Base-by-base conservation (phyloP, 2,329 filamentous ascomycete genomes). In the Ophiocordyceps unilateralis region DNA sequence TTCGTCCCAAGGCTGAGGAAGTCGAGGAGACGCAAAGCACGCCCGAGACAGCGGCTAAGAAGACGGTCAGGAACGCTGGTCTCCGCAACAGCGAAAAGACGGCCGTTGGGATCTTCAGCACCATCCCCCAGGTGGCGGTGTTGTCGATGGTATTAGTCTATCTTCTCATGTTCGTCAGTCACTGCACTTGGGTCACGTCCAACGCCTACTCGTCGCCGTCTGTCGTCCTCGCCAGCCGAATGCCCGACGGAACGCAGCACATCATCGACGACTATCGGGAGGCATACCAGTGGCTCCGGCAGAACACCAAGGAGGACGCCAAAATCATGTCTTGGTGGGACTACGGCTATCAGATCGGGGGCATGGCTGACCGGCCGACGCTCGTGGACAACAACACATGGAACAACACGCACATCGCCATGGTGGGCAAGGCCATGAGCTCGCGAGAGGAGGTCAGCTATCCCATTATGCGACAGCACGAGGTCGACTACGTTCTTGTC, bases 321-420 rank as follows among this genome's bases (percentile, higher is more conserved):
- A 98, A 96, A 74, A 83, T 98, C 59, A 96, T 96, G 89, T 91
- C 88, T 1, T 98, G 91, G 91, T 98, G 91, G 91, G 91, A 98
- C 61, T 98, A 98, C 57, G 91, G 91, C 50, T 98, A 98, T 68
- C 91, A 98, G 67, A 98, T 98, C 62, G 91, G 91, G 67, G 91
- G 91, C 51, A 98, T 98, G 91, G 91, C 91, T 41, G 91, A 98
- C 62, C 78, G 91, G 43, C 91, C 91, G 28, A 98, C 91, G 1
- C 72, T 98, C 28, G 91, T 98, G 28, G 91, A 98, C 70, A 98
- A 98, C 72, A 98, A 98, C 68, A 98, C 91, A 2, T 98, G 91
- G 91, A 98, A 98, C 72, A 98, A 98, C 69, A 98, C 91, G 8
- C 91, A 98, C 62, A 98, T 98, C 64, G 91, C 91, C 43, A 98